Percentiles rank a stretch among this genome's conserved stretches.
Evolutionary conservation across 345 rosid species (phyloP).

Genomic region (Mallotus nudiflorus): DNA sequence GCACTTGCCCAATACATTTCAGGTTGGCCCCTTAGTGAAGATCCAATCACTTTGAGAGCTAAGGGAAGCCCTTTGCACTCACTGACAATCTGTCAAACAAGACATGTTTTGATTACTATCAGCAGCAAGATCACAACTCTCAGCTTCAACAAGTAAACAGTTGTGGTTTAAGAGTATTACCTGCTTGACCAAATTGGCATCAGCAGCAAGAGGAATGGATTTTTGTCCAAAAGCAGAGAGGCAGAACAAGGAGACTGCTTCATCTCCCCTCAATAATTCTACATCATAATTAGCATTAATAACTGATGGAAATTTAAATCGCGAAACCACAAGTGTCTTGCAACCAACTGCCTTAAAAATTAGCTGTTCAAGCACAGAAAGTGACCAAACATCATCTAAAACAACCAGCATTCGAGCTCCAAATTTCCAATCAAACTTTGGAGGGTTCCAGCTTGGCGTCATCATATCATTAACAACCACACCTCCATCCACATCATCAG

Average conservation of each 20-base stretch:
- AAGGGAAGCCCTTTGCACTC: constrained; percentile 94
- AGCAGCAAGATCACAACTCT: constrained; percentile 3
- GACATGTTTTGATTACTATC: not conserved
- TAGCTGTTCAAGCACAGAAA: constrained; percentile 55
- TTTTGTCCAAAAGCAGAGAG: constrained; percentile 70
- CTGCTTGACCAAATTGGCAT: constrained; percentile 61
- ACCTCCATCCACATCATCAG: constrained; percentile 30
- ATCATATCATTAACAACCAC: constrained; percentile 13
- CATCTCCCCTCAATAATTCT: constrained; percentile 60
- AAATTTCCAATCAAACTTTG: constrained; percentile 32
- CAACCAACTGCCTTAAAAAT: constrained; percentile 52
- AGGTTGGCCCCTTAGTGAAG: constrained; percentile 59
- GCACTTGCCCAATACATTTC: constrained; percentile 78
- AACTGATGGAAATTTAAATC: constrained; percentile 55
- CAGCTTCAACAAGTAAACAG: constrained; percentile 5
- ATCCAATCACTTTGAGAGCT: constrained; percentile 95
- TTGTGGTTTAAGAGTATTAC: constrained; percentile 32
- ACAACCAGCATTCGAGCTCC: constrained; percentile 49
- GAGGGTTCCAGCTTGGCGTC: constrained; percentile 36
- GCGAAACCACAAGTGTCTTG: constrained; percentile 72
- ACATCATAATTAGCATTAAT: constrained; percentile 46
- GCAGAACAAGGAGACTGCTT: constrained; percentile 70
- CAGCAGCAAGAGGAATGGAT: constrained; percentile 51
- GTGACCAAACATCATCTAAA: constrained; percentile 87
- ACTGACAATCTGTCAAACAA: constrained; percentile 52